Base-by-base conservation (phyloP, 352 stramenopile genomes). In the Phytophthora sp. region DNA sequence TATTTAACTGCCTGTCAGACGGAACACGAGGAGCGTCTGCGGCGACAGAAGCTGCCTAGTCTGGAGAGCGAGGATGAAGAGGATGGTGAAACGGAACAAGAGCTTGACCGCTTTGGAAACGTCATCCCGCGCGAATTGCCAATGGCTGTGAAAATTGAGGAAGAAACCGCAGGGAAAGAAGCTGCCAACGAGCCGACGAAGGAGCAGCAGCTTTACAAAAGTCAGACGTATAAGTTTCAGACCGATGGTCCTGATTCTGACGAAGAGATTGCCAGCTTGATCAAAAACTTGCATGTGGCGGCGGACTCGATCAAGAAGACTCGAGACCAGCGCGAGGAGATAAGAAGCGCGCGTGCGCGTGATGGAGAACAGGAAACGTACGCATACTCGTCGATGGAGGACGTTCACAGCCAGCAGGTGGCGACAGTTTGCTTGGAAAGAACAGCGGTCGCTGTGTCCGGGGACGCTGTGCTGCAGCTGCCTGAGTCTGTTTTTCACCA, bases 401-500 rank as follows among this genome's bases (percentile, higher is more conserved):
- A 91, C 49, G 77, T 91, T 30, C 64, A 80, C 30, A 69, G 67
- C 2, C 80, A 89, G 58, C 66, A 90, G 52, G 57, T 90, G 29
- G 79, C 80, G 26, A 87, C 79, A 21, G 84, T 87, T n/a, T 84
- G 74, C 46, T 76, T 91, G 18, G 84, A 94, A 59, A 76, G 73
- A 26, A 91, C 84, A 23, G 79, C 84, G 1, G 72, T 92, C 42
- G 84, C 86, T 23, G 82, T 89, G 24, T 90, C 86, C 3, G 86
- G 86, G 0, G 84, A 93, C 38, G 86, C 86, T 1, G 77, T 90
- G 52, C 47, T 94, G 54, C 78, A 90, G 44, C 65, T 94, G 20
- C 74, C 86, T 8, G 77, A 89, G 73, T 90, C 79, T 5, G 73
- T 88, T 12, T 91, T 88, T 45, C 74, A 89, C 27, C 72, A 87